Percentiles rank a stretch among this genome's conserved stretches.
Evolutionary conservation across 1,284 basidiomycete genomes (phyloP).

Genomic region (Cryptococcus sp.): DNA sequence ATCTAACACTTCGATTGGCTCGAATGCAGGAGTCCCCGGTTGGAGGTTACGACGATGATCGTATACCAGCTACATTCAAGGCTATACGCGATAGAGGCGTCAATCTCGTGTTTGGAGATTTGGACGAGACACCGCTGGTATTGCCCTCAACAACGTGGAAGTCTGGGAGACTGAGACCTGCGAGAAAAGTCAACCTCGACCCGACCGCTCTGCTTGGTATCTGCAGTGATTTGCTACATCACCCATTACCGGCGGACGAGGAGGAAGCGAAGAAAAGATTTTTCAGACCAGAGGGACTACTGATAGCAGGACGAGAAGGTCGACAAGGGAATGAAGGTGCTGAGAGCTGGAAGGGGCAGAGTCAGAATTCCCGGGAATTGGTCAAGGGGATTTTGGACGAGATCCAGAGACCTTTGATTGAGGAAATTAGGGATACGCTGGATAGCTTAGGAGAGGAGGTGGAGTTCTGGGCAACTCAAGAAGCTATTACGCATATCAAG

Average conservation of each 20-base stretch:
- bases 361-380: conserved; percentile 41
- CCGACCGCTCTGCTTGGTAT: conserved; percentile 75
- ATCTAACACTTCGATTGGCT: conserved; percentile 63
- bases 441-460: conserved; percentile 29
- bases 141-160: neutral
- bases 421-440: conserved; percentile 56
- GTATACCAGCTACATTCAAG: conserved; percentile 61
- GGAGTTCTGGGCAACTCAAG: conserved; percentile 71
- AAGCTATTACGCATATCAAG: conserved; percentile 56
- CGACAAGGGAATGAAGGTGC: conserved; percentile 51
- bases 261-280: conserved; percentile 60
- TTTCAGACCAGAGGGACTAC: conserved; percentile 43
- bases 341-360: conserved; percentile 43
- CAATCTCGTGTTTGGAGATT: conserved; percentile 63
- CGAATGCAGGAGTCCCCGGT: conserved; percentile 54
- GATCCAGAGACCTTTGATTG: conserved; percentile 61
- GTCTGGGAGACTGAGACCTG: conserved; percentile 49
- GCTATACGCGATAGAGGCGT: conserved; percentile 60
- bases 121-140: conserved; percentile 11
- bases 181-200: conserved; percentile 66
- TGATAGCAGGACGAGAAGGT: conserved; percentile 14
- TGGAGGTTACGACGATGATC: conserved; percentile 42
- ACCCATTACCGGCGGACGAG: conserved; percentile 57
- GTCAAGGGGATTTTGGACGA: conserved; percentile 55
- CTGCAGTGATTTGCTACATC: conserved; percentile 73